Percentiles rank a stretch among this genome's conserved stretches.
phyloP scores from a whole-genome alignment of 2,329 filamentous ascomycete genomes.

The Exophiala lecanii-corni region DNA sequence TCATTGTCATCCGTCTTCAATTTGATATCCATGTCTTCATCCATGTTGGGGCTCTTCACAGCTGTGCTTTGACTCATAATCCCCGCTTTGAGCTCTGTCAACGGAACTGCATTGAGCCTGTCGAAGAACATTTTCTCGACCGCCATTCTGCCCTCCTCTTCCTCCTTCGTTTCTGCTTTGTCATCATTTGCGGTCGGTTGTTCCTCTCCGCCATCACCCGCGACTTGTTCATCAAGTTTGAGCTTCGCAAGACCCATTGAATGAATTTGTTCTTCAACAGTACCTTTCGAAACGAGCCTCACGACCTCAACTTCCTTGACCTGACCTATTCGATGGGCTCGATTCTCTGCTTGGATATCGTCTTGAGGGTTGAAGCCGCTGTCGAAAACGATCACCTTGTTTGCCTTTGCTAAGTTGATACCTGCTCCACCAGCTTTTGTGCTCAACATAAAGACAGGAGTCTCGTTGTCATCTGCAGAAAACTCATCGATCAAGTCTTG shows the following conservation, averaged over 20 bases:
- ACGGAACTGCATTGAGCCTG: conserved; percentile 31
- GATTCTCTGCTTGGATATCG: conserved; percentile 96
- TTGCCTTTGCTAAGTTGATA: conserved; percentile 91
- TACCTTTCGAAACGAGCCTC: conserved; percentile 71
- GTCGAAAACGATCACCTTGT: conserved; percentile 97
- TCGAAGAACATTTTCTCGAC: conserved; percentile 48
- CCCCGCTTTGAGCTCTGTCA: conserved; percentile 19
- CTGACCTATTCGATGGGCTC: conserved; percentile 91
- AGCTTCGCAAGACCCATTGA: conserved; percentile 89
- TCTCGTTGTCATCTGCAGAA: conserved; percentile 61
- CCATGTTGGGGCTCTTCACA: background rate
- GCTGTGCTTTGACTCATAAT: conserved; percentile 12
- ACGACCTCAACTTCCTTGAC: conserved; percentile 86
- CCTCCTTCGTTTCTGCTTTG: conserved; percentile 36
- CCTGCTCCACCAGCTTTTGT: conserved; percentile 95
- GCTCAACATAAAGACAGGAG: conserved; percentile 87
- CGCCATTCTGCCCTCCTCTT: conserved; percentile 45
- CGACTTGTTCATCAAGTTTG: conserved; percentile 72
- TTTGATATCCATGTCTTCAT: background rate
- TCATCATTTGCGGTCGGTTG: conserved; percentile 13
- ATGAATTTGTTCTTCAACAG: conserved; percentile 91
- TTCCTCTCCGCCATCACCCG: conserved; percentile 49
- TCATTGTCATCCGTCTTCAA: background rate
- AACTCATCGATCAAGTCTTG: conserved; percentile 88
- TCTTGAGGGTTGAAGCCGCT: conserved; percentile 97